Evolutionary conservation across 352 stramenopile genomes (phyloP).

Genomic region (Thalassiosira mediterranea): DNA sequence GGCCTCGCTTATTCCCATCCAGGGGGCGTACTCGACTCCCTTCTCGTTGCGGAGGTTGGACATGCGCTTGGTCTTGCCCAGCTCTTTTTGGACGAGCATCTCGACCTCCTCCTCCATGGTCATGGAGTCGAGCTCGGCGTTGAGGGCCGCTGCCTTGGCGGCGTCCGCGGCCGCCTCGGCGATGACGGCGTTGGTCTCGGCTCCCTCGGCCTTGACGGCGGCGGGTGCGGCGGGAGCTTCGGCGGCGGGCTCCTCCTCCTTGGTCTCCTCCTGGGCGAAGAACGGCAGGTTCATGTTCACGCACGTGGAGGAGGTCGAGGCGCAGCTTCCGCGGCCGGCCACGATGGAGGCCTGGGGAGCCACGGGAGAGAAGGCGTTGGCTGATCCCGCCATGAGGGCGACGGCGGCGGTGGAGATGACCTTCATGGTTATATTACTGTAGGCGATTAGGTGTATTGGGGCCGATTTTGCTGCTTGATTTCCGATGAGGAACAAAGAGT

Average conservation of each 20-base stretch:
- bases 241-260: constrained; percentile 5
- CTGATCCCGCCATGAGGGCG: constrained; percentile 28
- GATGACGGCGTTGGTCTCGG: background rate
- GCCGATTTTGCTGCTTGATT: too few relatives aligned
- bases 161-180: background rate
- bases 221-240: background rate
- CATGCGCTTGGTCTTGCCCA: constrained; percentile 67
- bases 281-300: constrained; percentile 48
- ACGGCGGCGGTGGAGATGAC: constrained; percentile 34
- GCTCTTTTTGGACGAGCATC: constrained; percentile 61
- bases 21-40: constrained; percentile 82
- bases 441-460: too few relatives aligned
- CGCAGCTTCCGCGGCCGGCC: background rate
- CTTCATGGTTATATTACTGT: constrained; percentile 31
- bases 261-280: constrained; percentile 43
- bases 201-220: background rate
- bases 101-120: constrained; percentile 81
- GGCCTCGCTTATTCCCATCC: constrained; percentile 77
- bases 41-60: constrained; percentile 75
- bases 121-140: constrained; percentile 24
- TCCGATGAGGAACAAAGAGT: too few relatives aligned
- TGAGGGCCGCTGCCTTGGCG: background rate
- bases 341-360: constrained; percentile 12
- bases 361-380: constrained; percentile 31
- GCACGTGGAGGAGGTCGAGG: background rate